phyloP scores from a whole-genome alignment of 1,284 basidiomycete species.

The Polyporus tsugae region DNA sequence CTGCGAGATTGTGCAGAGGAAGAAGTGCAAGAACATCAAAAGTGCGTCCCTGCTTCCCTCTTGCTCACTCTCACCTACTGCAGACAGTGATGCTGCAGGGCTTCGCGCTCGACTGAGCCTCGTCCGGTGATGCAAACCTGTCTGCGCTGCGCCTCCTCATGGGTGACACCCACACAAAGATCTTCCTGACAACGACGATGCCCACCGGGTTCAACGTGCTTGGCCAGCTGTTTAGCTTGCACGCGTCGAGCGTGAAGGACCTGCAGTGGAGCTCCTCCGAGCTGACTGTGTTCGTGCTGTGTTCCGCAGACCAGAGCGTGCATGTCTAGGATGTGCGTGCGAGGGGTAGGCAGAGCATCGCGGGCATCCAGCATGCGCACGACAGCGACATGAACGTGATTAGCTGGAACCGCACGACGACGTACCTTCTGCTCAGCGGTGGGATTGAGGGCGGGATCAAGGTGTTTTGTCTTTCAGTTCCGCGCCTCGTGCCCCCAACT shows the following conservation, averaged over 20 bases:
- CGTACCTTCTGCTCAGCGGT: conserved; percentile 91
- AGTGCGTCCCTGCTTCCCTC: no score
- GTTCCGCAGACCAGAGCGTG: conserved; percentile 92
- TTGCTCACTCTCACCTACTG: no score
- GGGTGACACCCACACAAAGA: conserved; percentile 89
- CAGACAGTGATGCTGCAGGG: no score
- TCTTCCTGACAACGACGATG: conserved; percentile 87
- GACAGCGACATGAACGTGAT: conserved; percentile 98
- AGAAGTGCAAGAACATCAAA: no score
- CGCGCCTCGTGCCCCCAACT: no score
- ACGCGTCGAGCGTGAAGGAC: conserved; percentile 95
- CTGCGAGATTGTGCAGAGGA: no score
- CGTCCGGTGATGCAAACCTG: conserved; percentile 61
- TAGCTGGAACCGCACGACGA: conserved; percentile 91
- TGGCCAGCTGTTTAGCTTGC: conserved; percentile 84
- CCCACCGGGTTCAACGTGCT: conserved; percentile 85
- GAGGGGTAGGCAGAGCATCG: conserved; percentile 86
- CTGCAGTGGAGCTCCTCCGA: conserved; percentile 97
- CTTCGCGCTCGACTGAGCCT: conserved; percentile 97
- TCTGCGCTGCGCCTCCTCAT: conserved; percentile 84
- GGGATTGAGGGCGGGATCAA: conserved; percentile 97
- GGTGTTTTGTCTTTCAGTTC: conserved; percentile 63
- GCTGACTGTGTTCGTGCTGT: conserved; percentile 94
- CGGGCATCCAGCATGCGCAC: conserved; percentile 86
- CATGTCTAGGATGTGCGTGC: conserved; percentile 97